Conservation (phyloP, 768 basidiomycete genomes). For the Podaxis carcinomalis region DNA sequence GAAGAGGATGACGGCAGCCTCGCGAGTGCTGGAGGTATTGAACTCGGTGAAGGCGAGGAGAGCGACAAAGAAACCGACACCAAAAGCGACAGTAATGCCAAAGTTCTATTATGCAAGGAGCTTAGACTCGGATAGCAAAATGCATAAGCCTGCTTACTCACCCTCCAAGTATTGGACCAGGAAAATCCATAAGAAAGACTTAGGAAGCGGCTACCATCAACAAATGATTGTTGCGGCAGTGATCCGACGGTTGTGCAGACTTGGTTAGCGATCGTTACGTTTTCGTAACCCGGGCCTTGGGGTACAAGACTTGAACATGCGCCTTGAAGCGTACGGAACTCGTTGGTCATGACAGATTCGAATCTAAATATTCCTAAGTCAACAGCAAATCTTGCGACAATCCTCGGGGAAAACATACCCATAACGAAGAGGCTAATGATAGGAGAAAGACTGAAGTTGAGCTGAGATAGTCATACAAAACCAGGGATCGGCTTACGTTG, state of each 20-base stretch:
- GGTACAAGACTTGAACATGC: conserved; percentile 57
- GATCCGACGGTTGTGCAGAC: conserved; percentile 72
- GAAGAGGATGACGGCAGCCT: conserved; percentile 50
- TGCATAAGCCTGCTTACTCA: conserved; percentile 17
- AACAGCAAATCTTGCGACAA: conserved; percentile 32
- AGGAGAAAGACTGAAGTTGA: conserved; percentile 8
- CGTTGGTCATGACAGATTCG: conserved; percentile 74
- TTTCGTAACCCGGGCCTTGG: conserved; percentile 57
- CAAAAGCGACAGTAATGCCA: conserved; percentile 68
- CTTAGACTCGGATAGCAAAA: neutral
- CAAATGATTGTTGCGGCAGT: conserved; percentile 47
- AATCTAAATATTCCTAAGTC: conserved; percentile 55
- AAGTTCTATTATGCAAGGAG: conserved; percentile 38
- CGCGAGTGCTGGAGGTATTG: conserved; percentile 33
- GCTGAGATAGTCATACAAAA: neutral
- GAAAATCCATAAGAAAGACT: conserved; percentile 44
- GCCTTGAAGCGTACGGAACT: conserved; percentile 71
- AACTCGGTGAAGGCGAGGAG: conserved; percentile 58
- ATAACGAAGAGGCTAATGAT: conserved; percentile 13
- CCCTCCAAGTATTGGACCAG: conserved; percentile 37
- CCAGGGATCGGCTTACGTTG: conserved; percentile 36
- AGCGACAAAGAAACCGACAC: conserved; percentile 47
- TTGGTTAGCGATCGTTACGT: conserved; percentile 56
- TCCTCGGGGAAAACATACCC: conserved; percentile 14
- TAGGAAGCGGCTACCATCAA: conserved; percentile 53